Conservation (phyloP, 2,329 filamentous ascomycete species). For the Talaromyces piceae region DNA sequence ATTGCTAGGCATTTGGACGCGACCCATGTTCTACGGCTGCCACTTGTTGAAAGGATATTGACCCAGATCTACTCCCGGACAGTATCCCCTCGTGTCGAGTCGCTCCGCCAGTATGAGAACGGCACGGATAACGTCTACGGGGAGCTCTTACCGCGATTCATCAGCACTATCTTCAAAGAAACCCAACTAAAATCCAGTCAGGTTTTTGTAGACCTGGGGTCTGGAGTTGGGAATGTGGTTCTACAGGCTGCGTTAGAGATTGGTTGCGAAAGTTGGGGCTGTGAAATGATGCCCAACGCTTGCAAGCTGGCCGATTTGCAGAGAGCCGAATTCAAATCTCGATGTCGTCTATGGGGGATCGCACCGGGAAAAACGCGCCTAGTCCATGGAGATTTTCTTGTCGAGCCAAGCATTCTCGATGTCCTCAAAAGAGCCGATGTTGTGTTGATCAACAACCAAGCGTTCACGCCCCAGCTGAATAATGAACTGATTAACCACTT, state of each 20-base stretch:
- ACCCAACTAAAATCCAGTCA: constrained; percentile 72
- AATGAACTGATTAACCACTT: constrained; percentile 81
- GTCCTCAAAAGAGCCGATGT: constrained; percentile 81
- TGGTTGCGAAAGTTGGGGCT: constrained; percentile 91
- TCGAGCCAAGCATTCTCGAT: constrained; percentile 60
- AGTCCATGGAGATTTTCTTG: constrained; percentile 75
- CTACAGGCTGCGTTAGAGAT: constrained; percentile 88
- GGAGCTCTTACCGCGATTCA: constrained; percentile 78
- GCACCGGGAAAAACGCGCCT: constrained; percentile 71
- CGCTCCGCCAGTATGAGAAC: constrained; percentile 76
- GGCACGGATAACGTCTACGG: constrained; percentile 93
- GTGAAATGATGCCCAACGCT: constrained; percentile 90
- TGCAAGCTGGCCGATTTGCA: constrained; percentile 75
- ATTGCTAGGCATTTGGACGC: constrained; percentile 65
- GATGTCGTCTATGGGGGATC: constrained; percentile 85
- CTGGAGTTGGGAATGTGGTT: constrained; percentile 92
- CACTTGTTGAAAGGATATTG: constrained; percentile 71
- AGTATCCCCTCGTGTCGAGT: constrained; percentile 80
- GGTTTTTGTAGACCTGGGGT: constrained; percentile 90
- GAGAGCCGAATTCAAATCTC: constrained; percentile 71
- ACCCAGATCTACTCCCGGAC: constrained; percentile 86
- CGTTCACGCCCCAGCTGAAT: constrained; percentile 83
- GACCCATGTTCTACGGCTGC: constrained; percentile 61
- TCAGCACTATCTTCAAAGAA: constrained; percentile 72
- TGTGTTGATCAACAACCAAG: constrained; percentile 97